Evolutionary conservation across 2,329 filamentous ascomycete species (phyloP).

Genomic region (Alternaria sp.): DNA sequence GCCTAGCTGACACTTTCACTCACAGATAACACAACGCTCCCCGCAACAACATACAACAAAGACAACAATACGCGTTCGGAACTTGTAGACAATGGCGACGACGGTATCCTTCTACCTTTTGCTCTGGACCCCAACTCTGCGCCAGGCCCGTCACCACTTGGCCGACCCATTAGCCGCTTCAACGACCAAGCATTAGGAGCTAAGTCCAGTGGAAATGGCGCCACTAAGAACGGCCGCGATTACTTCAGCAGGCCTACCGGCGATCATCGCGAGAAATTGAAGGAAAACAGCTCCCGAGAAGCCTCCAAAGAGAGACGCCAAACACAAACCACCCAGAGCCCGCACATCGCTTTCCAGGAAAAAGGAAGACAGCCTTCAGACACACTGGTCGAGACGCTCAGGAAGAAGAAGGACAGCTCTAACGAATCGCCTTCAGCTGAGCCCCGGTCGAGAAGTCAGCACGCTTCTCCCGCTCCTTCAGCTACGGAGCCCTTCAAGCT

Average conservation of each 20-base stretch:
- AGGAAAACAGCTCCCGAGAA: constrained; percentile 55
- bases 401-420: constrained; percentile 53
- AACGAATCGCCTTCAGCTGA: constrained; percentile 44
- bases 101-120: constrained; percentile 59
- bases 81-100: constrained; percentile 68
- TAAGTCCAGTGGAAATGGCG: constrained; percentile 29
- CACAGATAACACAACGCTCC: constrained; percentile 71
- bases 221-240: constrained; percentile 48
- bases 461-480: constrained; percentile 46
- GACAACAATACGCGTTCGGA: constrained; percentile 80
- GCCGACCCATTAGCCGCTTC: constrained; percentile 42
- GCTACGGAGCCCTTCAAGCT: constrained; percentile 68
- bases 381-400: constrained; percentile 64
- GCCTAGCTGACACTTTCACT: constrained; percentile 21
- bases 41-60: constrained; percentile 74
- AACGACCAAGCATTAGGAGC: constrained; percentile 32
- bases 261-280: constrained; percentile 53
- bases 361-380: constrained; percentile 74
- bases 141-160: constrained; percentile 51
- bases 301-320: constrained; percentile 54
- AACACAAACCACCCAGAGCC: constrained; percentile 62
- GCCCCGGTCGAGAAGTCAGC: constrained; percentile 60
- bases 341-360: constrained; percentile 93
- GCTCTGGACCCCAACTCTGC: constrained; percentile 60
- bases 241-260: constrained; percentile 54